Evolutionary conservation across 2,329 filamentous ascomycete species (phyloP), one percentile per base, ranked within the genome.

Genomic region (Beauveria bassiana): DNA sequence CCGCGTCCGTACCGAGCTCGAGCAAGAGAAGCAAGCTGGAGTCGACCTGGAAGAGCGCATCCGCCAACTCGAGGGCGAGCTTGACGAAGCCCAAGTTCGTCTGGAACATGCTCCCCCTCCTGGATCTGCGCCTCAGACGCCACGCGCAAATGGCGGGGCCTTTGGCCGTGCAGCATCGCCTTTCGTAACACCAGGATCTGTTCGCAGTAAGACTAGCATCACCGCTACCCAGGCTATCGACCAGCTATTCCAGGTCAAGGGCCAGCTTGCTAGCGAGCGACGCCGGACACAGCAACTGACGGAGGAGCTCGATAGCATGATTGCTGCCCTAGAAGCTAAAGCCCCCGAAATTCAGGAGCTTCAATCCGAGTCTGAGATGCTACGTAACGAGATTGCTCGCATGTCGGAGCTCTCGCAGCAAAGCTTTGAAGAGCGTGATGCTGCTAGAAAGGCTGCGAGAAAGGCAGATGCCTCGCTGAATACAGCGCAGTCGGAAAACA

Each of bases 341-440:
- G 87, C 88, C 28, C 95, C 95, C 0, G 92, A 97, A 69, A 85
- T 97, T 34, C 87, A 96, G 64, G 93, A 98, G 67, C 78, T 96
- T 20, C 87, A 90, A 53, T 82, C 85, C 16, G 93, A 98, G 68
- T 87, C 93, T 65, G 87, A 91, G 59, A 86, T 89, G 38, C 81
- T 98, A 2, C 86, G 93, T 62, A 82, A 83, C 62, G 92, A 96
- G 66, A 87, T 96, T 43, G 82, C 90, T 40, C 89, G 95, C 65
- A 91, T 93, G 81, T 96, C 93, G 0, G 84, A 88, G 64, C 82
- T 96, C 26, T 86, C 96, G 9, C 91, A 97, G 64, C 86, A 91
- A 56, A 88, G 90, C 62, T 90, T 88, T 63, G 86, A 88, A 69
- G 91, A 93, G 69, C 86, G 91, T 45, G 93, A 98, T 66, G 74